phyloP scores from a whole-genome alignment of 169 alveolate genomes.

The Cytauxzoon felis region DNA sequence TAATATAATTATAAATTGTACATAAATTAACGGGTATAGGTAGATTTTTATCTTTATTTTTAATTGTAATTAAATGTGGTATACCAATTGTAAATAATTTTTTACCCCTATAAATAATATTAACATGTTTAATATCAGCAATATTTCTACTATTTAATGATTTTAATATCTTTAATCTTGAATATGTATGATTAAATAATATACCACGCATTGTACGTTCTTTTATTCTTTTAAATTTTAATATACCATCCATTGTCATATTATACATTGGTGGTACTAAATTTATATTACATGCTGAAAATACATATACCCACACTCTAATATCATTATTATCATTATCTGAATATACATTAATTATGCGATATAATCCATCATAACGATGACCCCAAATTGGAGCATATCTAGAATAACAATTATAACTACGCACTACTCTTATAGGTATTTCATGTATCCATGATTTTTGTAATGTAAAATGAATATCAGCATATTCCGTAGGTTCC shows the following conservation, averaged over 20 bases:
- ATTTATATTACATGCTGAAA: conserved; percentile 30
- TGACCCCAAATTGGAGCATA: conserved; percentile 53
- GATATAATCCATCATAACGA: conserved; percentile 56
- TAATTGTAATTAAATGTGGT: conserved; percentile 15
- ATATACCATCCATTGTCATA: conserved; percentile 6
- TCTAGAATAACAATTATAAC: conserved; percentile 21
- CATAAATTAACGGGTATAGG: conserved; percentile 45
- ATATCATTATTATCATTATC: conserved; percentile 41
- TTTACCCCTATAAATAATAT: conserved; percentile 17
- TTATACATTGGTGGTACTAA: conserved; percentile 27
- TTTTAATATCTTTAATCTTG: conserved; percentile 16
- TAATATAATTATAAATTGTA: conserved; percentile 25
- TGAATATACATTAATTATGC: conserved; percentile 43
- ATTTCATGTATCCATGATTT: conserved; percentile 48
- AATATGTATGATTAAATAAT: not conserved
- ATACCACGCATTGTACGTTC: conserved; percentile 9
- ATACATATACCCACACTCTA: conserved; percentile 38
- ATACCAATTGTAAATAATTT: conserved; percentile 32
- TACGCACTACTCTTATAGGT: conserved; percentile 49
- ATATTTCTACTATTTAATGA: not conserved
- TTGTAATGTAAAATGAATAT: conserved; percentile 19
- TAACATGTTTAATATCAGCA: conserved; percentile 30
- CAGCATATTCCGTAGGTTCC: not conserved
- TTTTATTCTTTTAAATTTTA: not conserved
- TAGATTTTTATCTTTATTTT: not conserved